Evolutionary conservation across 2,329 filamentous ascomycete species (phyloP), one percentile per base, ranked within the genome.

Genomic region (Xylariaceae sp.): DNA sequence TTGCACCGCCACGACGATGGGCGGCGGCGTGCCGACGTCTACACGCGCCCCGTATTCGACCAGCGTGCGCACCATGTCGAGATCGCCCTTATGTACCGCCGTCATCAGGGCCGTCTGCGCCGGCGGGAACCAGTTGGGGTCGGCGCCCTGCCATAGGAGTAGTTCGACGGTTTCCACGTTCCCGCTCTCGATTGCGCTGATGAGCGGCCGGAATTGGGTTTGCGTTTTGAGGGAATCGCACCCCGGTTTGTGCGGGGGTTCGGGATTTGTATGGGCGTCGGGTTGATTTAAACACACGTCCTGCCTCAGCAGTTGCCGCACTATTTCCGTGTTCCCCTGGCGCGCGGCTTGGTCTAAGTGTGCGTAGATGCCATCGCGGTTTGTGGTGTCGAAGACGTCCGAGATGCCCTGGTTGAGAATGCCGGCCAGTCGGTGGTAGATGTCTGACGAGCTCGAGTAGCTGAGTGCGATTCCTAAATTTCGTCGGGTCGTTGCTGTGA

Each of bases 1-100:
- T 43, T 60, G 58, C 39, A 60, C 58, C 8, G 58, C 58, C 3
- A 60, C 51, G 30, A 60, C 58, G n/a, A 58, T n/a, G 8, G 58
- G 58, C 12, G 58, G 39, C 8, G 58, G 58, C 22, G 56, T 55
- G 2, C 58, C 58, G n/a, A 58, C 58, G 32, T 56, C 46, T 19
- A 60, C 49, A 10, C 39, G 32, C n/a, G 58, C 58, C 26, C 58
- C 58, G 51, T 58, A 44, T 18, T 60, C 58, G 49, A 60, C 53
- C 15, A 60, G 53, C 16, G 53, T 53, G 40, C 53, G 56, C 37
- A 60, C 58, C 5, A 60, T 58, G 21, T 37, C 53, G 3, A 53
- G 13, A 22, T 60, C 46, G 39, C 56, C 56, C 43, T 51, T 56
- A 40, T 60, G 58, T 42, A 57, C 58, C 7, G 58, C 58, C 5